Evolutionary conservation across 768 basidiomycete species (phyloP).

Genomic region (Lactarius trivialis): DNA sequence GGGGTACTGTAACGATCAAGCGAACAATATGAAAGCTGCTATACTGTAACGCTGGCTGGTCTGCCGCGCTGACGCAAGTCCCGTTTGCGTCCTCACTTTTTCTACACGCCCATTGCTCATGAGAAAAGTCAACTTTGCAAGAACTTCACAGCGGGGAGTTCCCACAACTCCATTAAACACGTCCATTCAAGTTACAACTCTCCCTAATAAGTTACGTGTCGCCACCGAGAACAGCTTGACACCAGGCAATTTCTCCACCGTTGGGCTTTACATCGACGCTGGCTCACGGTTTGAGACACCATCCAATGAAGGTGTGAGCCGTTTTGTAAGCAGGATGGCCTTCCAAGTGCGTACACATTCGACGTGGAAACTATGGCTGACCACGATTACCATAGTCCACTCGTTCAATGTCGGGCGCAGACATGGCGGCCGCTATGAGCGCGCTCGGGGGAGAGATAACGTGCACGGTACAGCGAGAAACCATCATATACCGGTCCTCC

Average conservation of each 20-base stretch:
- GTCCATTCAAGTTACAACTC: constrained; percentile 65
- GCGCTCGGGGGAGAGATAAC: constrained; percentile 86
- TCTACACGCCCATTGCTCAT: background rate
- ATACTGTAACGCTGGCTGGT: too few relatives aligned
- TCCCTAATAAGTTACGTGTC: constrained; percentile 87
- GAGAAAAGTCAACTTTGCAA: constrained; percentile 15
- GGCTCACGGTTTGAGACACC: constrained; percentile 84
- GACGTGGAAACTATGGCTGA: background rate
- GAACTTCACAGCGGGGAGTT: constrained; percentile 9
- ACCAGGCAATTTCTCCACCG: constrained; percentile 90
- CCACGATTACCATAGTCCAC: constrained; percentile 52
- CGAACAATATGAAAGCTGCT: too few relatives aligned
- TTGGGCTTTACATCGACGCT: constrained; percentile 91
- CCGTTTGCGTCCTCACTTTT: background rate
- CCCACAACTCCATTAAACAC: constrained; percentile 22
- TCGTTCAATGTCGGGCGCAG: constrained; percentile 55
- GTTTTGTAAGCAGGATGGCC: constrained; percentile 92
- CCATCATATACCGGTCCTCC: constrained; percentile 97
- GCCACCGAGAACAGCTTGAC: constrained; percentile 87
- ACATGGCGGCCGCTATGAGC: constrained; percentile 79
- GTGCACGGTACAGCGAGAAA: constrained; percentile 85
- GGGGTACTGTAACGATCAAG: too few relatives aligned
- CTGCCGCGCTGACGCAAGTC: background rate
- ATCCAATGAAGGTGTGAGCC: constrained; percentile 73
- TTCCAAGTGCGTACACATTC: constrained; percentile 65